These are phyloP conservation scores for Hanseniaspora singularis DNA, from an alignment of 805 yeast genomes.

Conservation along the genomic window DNA sequence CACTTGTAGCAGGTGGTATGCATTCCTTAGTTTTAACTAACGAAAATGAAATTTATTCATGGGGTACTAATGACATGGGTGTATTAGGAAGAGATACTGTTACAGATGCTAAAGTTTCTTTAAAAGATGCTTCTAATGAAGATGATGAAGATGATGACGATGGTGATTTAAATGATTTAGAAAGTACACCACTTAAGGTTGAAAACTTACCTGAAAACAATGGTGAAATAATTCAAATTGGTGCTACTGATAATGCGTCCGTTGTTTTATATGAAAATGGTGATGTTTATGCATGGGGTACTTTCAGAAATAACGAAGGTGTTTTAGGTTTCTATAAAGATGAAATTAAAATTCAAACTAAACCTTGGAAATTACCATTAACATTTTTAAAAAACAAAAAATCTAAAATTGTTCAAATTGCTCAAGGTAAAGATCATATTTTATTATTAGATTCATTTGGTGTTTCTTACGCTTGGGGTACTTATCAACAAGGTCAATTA, in stretches of 20 bases:
- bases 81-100: conserved; percentile 77
- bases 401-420: conserved; percentile 64
- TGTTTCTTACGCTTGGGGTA: conserved; percentile 91
- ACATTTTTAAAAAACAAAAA: conserved; percentile 33
- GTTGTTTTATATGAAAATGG: conserved; percentile 72
- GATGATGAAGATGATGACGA: conserved; percentile 56
- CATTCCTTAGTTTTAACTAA: conserved; percentile 76
- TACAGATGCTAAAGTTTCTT: conserved; percentile 47
- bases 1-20: conserved; percentile 92
- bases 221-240: conserved; percentile 58
- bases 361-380: conserved; percentile 48
- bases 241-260: conserved; percentile 86
- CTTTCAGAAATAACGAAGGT: conserved; percentile 90
- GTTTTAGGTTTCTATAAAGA: conserved; percentile 63
- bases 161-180: conserved; percentile 77
- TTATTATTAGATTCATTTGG: conserved; percentile 76
- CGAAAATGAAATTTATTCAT: conserved; percentile 77
- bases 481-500: conserved; percentile 83
- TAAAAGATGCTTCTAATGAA: conserved; percentile 50
- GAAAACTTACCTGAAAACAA: conserved; percentile 47
- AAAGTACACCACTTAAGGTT: conserved; percentile 77
- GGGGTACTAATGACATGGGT: conserved; percentile 94
- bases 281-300: conserved; percentile 94
- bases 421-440: conserved; percentile 87
- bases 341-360: conserved; percentile 47